Evolutionary conservation across 2,329 filamentous ascomycete genomes (phyloP).

Genomic region (Botrytis porri): DNA sequence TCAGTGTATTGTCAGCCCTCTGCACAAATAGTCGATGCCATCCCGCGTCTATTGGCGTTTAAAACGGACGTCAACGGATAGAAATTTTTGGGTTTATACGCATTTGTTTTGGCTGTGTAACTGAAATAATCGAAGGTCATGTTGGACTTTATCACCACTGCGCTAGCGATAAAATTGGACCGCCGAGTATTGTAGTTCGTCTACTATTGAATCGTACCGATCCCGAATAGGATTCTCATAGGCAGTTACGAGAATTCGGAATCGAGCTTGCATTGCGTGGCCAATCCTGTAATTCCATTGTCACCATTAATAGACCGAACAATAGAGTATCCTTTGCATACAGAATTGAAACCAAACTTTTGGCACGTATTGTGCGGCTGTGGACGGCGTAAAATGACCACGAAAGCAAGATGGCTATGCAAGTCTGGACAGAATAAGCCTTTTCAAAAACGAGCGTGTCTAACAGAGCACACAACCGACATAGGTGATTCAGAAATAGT

Average conservation of each 20-base stretch:
- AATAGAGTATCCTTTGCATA: not conserved
- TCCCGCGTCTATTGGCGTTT: no score
- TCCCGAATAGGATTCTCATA: not conserved
- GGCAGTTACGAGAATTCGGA: not conserved
- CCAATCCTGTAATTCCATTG: not conserved
- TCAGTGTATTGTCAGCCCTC: no score
- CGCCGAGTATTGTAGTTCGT: not conserved
- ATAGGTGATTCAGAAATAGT: not conserved
- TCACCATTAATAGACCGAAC: not conserved
- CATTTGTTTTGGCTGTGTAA: no score
- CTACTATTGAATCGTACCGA: not conserved
- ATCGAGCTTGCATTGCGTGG: not conserved
- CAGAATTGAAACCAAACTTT: not conserved
- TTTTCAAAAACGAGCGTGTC: not conserved
- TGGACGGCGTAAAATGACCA: not conserved
- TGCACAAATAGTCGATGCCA: no score
- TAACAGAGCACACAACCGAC: not conserved
- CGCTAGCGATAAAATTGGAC: not conserved
- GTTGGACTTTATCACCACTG: not conserved
- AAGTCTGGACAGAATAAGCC: not conserved
- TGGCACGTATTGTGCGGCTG: not conserved
- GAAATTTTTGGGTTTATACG: no score
- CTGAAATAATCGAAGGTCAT: no score
- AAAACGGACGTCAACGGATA: no score
- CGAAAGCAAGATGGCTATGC: not conserved